phyloP scores from a whole-genome alignment of 192 early-diverging fungal genomes.

The Linderina pennispora region DNA sequence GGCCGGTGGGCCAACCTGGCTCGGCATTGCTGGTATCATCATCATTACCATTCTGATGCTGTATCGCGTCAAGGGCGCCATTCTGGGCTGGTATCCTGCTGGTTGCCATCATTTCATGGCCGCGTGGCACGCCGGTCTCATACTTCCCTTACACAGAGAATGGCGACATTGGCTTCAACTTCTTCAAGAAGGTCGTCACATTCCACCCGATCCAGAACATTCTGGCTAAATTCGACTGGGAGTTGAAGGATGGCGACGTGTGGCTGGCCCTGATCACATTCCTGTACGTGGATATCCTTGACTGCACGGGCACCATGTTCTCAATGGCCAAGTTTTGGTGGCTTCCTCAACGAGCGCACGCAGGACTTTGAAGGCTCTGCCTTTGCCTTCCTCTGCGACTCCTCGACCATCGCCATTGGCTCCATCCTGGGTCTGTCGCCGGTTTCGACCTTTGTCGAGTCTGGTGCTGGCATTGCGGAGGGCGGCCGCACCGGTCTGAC shows the following conservation, averaged over 20 bases:
- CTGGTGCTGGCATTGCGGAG: constrained; percentile 76
- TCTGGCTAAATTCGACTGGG: constrained; percentile 58
- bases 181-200: constrained; percentile 64
- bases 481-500: constrained; percentile 75
- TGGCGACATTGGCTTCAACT: constrained; percentile 60
- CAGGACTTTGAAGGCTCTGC: constrained; percentile 74
- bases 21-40: constrained; percentile 69
- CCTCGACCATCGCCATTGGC: constrained; percentile 56
- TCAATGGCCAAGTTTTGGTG: constrained; percentile 80
- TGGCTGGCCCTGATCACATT: constrained; percentile 83
- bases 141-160: constrained; percentile 65
- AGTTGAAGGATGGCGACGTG: constrained; percentile 51
- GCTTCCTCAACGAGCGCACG: constrained; percentile 62
- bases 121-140: constrained; percentile 58
- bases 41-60: constrained; percentile 58
- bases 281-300: constrained; percentile 81
- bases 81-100: constrained; percentile 66
- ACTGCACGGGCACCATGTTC: constrained; percentile 80
- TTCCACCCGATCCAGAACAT: constrained; percentile 59
- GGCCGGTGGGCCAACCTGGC: constrained; percentile 58
- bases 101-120: constrained; percentile 70
- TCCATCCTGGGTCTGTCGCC: constrained; percentile 68
- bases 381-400: constrained; percentile 69
- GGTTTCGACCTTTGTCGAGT: constrained; percentile 74
- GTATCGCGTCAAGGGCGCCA: constrained; percentile 64